Evolutionary conservation across 2,329 filamentous ascomycete genomes (phyloP).

Genomic region (Cordyceps farinosa): DNA sequence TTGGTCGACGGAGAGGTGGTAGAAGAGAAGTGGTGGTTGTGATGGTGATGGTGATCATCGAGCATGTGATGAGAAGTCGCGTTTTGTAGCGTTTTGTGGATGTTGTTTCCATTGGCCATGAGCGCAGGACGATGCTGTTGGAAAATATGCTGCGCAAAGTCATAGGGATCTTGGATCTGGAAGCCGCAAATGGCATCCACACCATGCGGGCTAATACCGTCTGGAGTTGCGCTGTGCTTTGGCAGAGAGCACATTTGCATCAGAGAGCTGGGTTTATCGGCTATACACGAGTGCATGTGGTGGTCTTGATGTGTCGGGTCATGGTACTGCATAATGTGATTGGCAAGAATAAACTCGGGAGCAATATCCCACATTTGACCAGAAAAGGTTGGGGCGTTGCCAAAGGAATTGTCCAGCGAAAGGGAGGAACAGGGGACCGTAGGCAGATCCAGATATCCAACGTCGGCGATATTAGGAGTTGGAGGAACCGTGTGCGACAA

Average conservation of each 20-base stretch:
- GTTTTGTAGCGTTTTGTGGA: conserved; percentile 10
- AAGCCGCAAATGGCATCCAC: conserved; percentile 28
- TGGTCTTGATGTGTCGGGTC: conserved; percentile 25
- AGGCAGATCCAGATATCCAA: conserved; percentile 18
- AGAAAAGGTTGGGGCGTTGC: conserved; percentile 5
- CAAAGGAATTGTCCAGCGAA: conserved; percentile 21
- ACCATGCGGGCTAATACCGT: conserved; percentile 20
- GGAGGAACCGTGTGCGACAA: conserved; percentile 19
- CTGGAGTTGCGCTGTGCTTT: conserved; percentile 19
- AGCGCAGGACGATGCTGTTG: conserved; percentile 26
- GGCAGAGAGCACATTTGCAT: conserved; percentile 29
- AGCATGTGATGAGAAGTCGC: conserved; percentile 10
- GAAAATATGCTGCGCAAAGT: conserved; percentile 30
- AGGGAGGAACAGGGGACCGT: conserved; percentile 24
- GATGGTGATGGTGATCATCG: conserved; percentile 9
- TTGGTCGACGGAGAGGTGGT: conserved; percentile 25
- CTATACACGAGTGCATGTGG: conserved; percentile 27
- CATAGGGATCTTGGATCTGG: conserved; percentile 26
- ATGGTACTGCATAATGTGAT: conserved; percentile 31
- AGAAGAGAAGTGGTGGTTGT: conserved; percentile 22
- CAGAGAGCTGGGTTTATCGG: conserved; percentile 26
- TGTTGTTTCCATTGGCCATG: conserved; percentile 19
- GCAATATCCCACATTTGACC: conserved; percentile 21
- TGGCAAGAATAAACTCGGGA: conserved; percentile 26
- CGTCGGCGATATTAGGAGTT: conserved; percentile 13